Evolutionary conservation across 352 stramenopile species (phyloP).

Genomic region (Plasmopara muralis): DNA sequence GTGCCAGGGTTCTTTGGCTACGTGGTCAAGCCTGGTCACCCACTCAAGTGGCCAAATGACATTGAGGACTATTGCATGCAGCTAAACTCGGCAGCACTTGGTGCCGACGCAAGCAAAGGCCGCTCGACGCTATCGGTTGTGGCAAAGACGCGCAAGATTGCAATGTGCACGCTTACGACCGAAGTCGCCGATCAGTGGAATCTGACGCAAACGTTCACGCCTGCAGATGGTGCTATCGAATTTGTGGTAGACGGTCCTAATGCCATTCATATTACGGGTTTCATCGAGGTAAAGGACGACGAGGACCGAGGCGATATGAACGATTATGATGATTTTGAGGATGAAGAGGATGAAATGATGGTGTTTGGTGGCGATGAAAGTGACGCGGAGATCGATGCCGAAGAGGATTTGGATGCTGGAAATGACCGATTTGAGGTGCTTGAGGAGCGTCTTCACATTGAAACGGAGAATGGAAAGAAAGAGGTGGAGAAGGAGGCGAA

Average conservation of each 20-base stretch:
- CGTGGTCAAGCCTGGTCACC: constrained; percentile 53
- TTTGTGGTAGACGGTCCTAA: constrained; percentile 70
- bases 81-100: constrained; percentile 70
- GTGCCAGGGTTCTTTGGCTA: constrained; percentile 79
- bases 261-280: constrained; percentile 72
- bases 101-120: constrained; percentile 36
- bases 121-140: constrained; percentile 71
- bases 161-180: constrained; percentile 63
- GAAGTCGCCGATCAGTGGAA: constrained; percentile 66
- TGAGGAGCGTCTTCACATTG: constrained; percentile 57
- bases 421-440: constrained; percentile 65
- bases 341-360: constrained; percentile 61
- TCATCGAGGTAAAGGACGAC: constrained; percentile 73
- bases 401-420: constrained; percentile 33
- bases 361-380: constrained; percentile 35
- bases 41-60: constrained; percentile 64
- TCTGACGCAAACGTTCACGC: constrained; percentile 71
- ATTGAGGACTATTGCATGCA: constrained; percentile 71
- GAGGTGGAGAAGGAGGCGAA: constrained; percentile 22
- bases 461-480: constrained; percentile 23
- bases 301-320: constrained; percentile 58
- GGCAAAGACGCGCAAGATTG: constrained; percentile 64
- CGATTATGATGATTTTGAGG: constrained; percentile 36
- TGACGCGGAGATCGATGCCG: constrained; percentile 25
- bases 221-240: constrained; percentile 60